A percentile compares a stretch with the other conserved stretches of the same genome.
Evolutionary conservation across 2,329 filamentous ascomycete species (phyloP).

Genomic region (Diplodia mutila): DNA sequence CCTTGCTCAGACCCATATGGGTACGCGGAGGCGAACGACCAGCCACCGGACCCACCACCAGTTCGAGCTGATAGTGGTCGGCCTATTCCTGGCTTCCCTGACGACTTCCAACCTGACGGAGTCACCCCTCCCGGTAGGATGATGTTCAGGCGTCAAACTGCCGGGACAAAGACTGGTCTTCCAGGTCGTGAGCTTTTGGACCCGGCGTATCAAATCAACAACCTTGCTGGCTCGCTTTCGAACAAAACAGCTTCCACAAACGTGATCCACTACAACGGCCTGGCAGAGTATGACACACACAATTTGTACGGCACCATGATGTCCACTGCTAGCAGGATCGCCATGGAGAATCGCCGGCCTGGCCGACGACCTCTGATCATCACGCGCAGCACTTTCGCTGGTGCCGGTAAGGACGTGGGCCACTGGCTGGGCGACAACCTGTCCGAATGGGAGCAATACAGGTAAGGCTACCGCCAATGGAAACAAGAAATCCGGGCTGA

Average conservation of each 20-base stretch:
- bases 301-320: slow-evolving; percentile 79
- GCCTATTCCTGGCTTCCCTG: slow-evolving; percentile 69
- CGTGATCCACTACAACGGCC: slow-evolving; percentile 68
- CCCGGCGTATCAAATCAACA: slow-evolving; percentile 68
- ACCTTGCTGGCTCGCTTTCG: slow-evolving; percentile 55
- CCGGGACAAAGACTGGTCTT: slow-evolving; percentile 58
- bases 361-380: slow-evolving; percentile 69
- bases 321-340: slow-evolving; percentile 65
- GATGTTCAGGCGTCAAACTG: slow-evolving; percentile 31
- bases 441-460: slow-evolving; percentile 51
- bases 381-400: slow-evolving; percentile 75
- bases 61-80: slow-evolving; percentile 65
- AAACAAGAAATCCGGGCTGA: background rate
- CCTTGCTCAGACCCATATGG: slow-evolving; percentile 52
- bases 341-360: slow-evolving; percentile 70
- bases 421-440: slow-evolving; percentile 65
- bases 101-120: slow-evolving; percentile 63
- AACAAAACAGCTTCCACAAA: slow-evolving; percentile 65
- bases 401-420: slow-evolving; percentile 64
- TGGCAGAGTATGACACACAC: slow-evolving; percentile 74
- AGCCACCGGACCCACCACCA: slow-evolving; percentile 65
- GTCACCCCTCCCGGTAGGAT: background rate
- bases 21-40: slow-evolving; percentile 46
- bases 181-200: slow-evolving; percentile 66
- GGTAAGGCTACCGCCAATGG: slow-evolving; percentile 24